These are phyloP conservation scores for Moesziomyces globuligerus DNA, from an alignment of 1,284 basidiomycete species.

Conservation along the genomic window DNA sequence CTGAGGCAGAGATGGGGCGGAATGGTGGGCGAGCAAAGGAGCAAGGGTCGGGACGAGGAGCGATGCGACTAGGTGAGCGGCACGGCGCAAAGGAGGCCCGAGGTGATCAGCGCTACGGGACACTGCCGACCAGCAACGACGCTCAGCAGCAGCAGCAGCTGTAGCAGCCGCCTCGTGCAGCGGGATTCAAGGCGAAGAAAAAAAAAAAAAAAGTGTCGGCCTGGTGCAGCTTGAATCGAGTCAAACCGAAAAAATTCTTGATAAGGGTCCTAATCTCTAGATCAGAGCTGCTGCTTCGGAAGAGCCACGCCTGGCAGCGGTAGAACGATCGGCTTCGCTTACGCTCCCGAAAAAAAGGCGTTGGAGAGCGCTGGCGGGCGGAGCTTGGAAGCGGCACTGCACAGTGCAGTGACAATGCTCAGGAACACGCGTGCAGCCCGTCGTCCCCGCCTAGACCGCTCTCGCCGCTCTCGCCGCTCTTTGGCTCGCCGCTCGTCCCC, in stretches of 20 bases:
- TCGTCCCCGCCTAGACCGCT: too few relatives aligned
- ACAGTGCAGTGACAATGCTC: too few relatives aligned
- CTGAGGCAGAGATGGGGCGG: constrained; percentile 19
- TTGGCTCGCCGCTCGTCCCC: too few relatives aligned
- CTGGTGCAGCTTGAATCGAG: neutral
- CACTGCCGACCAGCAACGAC: neutral
- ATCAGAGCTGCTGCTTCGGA: too few relatives aligned
- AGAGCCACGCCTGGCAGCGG: too few relatives aligned
- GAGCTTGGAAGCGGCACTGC: constrained; percentile 2
- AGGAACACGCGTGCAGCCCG: too few relatives aligned
- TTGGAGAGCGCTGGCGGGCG: neutral
- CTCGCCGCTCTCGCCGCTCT: too few relatives aligned
- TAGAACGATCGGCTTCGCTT: too few relatives aligned
- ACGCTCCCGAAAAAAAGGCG: neutral
- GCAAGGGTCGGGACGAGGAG: too few relatives aligned
- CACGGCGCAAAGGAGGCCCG: neutral
- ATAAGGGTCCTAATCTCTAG: neutral
- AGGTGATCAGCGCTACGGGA: neutral
- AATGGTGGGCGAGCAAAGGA: constrained; percentile 25
- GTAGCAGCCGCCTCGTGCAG: too few relatives aligned
- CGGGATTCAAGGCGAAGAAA: neutral
- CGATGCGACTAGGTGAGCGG: neutral
- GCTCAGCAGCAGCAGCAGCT: too few relatives aligned
- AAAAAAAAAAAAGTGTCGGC: constrained; percentile 2
- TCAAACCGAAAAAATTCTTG: constrained; percentile 7